Conservation (phyloP, 805 yeast species). For the Metschnikowia chrysomelidarum region DNA sequence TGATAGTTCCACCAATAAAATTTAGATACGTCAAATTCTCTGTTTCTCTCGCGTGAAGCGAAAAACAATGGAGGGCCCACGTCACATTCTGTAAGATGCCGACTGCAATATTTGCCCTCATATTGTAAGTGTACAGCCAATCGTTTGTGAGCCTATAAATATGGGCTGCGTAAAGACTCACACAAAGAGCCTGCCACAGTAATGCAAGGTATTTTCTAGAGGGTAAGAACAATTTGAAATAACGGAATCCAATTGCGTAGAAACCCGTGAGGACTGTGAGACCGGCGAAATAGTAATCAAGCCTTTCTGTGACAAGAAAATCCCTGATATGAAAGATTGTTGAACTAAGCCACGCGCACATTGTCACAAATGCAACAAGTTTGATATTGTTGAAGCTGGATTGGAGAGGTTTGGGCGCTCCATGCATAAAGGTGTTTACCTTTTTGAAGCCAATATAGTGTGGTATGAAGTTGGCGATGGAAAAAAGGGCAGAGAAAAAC, state of each 20-base stretch:
- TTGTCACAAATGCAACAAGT: slow-evolving; percentile 52
- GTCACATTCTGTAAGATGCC: slow-evolving; percentile 71
- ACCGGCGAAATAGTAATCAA: slow-evolving; percentile 93
- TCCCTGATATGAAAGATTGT: slow-evolving; percentile 89
- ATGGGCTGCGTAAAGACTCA: slow-evolving; percentile 58
- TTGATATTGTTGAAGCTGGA: slow-evolving; percentile 29
- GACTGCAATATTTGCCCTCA: slow-evolving; percentile 80
- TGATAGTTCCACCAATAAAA: slow-evolving; percentile 26
- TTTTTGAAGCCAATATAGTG: slow-evolving; percentile 21
- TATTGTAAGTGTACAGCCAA: slow-evolving; percentile 93
- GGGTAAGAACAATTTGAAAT: slow-evolving; percentile 54
- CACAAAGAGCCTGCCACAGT: slow-evolving; percentile 41
- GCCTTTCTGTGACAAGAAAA: slow-evolving; percentile 69
- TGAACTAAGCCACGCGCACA: slow-evolving; percentile 86
- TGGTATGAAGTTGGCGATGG: slow-evolving; percentile 45
- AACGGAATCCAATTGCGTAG: slow-evolving; percentile 62
- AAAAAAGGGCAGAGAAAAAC: slow-evolving; percentile 73
- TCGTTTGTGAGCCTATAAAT: slow-evolving; percentile 60
- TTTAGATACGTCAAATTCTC: slow-evolving; percentile 25
- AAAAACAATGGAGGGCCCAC: slow-evolving; percentile 30
- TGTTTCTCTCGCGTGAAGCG: slow-evolving; percentile 33
- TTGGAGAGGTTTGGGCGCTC: slow-evolving; percentile 2
- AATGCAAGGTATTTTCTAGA: slow-evolving; percentile 22
- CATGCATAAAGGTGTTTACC: slow-evolving; percentile 6
- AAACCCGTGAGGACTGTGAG: slow-evolving; percentile 80